These are phyloP conservation scores for Vanderwaltozyma tropicalis DNA, from an alignment of 805 yeast species.

Conservation along the genomic window DNA sequence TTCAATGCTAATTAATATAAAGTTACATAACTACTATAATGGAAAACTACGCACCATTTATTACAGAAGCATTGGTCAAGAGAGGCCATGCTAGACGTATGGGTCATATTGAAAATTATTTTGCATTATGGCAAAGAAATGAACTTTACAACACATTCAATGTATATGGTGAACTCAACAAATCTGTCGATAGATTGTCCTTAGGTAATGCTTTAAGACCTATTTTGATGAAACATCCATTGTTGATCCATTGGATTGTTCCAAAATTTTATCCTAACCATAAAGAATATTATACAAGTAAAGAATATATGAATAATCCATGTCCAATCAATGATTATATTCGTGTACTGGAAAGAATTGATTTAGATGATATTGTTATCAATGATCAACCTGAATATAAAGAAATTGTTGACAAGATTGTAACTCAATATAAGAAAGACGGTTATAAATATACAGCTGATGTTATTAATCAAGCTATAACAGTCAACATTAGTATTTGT, in stretches of 20 bases:
- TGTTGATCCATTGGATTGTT: conserved; percentile 11
- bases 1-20: no score
- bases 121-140: conserved; percentile 19
- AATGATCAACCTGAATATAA: conserved; percentile 15
- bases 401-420: conserved; percentile 4
- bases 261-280: conserved; percentile 12
- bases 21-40: not conserved
- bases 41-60: conserved; percentile 4
- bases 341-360: conserved; percentile 10
- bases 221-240: conserved; percentile 14
- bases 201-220: conserved; percentile 10
- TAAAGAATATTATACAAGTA: conserved; percentile 12
- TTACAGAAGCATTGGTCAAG: conserved; percentile 8
- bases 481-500: conserved; percentile 11
- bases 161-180: conserved; percentile 13
- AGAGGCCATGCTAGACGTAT: conserved; percentile 24
- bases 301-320: conserved; percentile 13
- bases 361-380: conserved; percentile 13
- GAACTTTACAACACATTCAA: conserved; percentile 17
- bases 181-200: conserved; percentile 3
- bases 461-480: conserved; percentile 9
- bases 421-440: conserved; percentile 7
- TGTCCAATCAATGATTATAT: conserved; percentile 18
- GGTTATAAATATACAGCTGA: conserved; percentile 7
- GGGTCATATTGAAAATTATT: conserved; percentile 22